Base-by-base conservation (phyloP, 1,139 yeast genomes). In the Taphrina wiesneri region DNA sequence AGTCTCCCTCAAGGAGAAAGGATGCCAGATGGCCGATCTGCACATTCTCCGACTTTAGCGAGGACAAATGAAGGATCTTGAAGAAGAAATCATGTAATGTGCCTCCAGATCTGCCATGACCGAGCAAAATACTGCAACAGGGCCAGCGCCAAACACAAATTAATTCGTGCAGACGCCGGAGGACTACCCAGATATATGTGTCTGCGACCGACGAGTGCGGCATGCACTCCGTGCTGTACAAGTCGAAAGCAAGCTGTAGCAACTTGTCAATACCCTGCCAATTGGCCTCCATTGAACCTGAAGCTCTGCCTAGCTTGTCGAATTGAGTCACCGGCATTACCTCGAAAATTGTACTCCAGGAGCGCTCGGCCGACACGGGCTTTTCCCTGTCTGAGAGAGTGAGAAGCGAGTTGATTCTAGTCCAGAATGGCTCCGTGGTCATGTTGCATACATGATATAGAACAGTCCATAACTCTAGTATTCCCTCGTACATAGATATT, bases 91-190 rank as follows among this genome's bases (percentile, higher is more conserved):
- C 43, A 32, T 60, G 36, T 17, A 60, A 21, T n/a, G 30, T 36
- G n/a, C 64, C 64, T 19, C 57, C 64, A 0, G 46, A 36, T 17
- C 56, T 46, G 28, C 64, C 57, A 9, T 51, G 64, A 3, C 59
- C 59, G 2, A 60, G 41, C 25, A 60, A 21, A 26, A 39, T 36
- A 19, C 57, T 53, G 17, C 52, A 41, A 13, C 30, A 23, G 13
- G 45, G 43, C 64, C 64, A 60, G n/a, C 39, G 49, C 26, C 56
- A 60, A 3, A 51, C 23, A 11, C 26, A n/a, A 7, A 49, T 28
- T 25, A 60, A 41, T 11, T 34, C 36, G 41, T 39, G 51, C 19
- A 52, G n/a, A 15, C 64, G 64, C 23, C 52, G 56, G 25, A 60
- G 46, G 9, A 30, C 25, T 4, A 34, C 26, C n/a, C 34, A n/a